phyloP scores from a whole-genome alignment of 106 monocot genomes.

The Ottelia alismoides region DNA sequence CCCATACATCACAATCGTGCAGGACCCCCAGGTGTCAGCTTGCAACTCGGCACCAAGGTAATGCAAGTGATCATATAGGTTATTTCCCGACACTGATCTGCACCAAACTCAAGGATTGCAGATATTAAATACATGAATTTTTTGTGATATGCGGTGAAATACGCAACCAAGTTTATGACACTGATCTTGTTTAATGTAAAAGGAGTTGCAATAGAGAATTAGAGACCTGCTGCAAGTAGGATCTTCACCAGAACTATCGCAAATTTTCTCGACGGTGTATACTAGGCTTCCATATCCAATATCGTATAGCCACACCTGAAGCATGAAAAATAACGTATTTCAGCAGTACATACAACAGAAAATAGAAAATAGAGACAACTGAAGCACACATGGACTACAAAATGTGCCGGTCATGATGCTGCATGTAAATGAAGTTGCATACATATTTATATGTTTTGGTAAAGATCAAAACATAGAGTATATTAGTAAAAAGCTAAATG shows the following conservation, averaged over 20 bases:
- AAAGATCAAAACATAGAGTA: no score
- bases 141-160: no score
- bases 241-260: conserved; percentile 93
- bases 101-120: background rate
- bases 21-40: conserved; percentile 52
- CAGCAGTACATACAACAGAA: no score
- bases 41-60: conserved; percentile 57
- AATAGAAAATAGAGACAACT: no score
- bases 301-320: conserved; percentile 82
- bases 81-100: conserved; percentile 83
- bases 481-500: no score
- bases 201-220: background rate
- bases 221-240: conserved; percentile 79
- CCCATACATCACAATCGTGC: conserved; percentile 37
- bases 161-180: no score
- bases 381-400: no score
- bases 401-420: no score
- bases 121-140: no score
- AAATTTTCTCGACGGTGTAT: conserved; percentile 54
- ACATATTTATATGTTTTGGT: no score
- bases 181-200: no score
- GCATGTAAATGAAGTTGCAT: no score
- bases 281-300: conserved; percentile 60
- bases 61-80: conserved; percentile 61
- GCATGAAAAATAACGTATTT: background rate